phyloP scores from a whole-genome alignment of 306 rosid species.

The Trifolium subterraneum region DNA sequence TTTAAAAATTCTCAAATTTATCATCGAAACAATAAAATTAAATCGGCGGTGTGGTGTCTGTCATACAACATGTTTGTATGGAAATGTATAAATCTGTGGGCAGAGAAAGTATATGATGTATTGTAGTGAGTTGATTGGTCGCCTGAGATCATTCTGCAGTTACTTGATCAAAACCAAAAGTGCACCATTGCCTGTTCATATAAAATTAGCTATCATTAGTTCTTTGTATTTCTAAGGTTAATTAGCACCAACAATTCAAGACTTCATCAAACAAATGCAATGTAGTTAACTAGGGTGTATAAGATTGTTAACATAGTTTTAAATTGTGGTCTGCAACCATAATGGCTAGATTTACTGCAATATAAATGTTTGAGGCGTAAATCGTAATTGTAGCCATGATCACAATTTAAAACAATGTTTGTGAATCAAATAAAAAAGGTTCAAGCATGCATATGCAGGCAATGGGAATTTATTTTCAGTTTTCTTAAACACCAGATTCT shows the following conservation, averaged over 20 bases:
- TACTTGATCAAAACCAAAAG: conserved; percentile 75
- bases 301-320: no score
- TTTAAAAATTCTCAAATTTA: no score
- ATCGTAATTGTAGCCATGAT: no score
- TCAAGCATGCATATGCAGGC: background rate
- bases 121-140: conserved; percentile 18
- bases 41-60: no score
- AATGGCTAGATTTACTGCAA: no score
- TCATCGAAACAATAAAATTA: no score
- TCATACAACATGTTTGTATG: conserved; percentile 46
- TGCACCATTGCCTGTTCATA: conserved; percentile 88
- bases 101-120: conserved; percentile 34
- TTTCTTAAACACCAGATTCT: background rate
- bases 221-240: background rate
- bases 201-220: conserved; percentile 33
- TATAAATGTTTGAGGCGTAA: no score
- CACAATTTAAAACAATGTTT: no score
- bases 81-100: conserved; percentile 27
- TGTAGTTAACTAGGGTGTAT: background rate
- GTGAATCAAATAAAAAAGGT: conserved; percentile 19
- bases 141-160: conserved; percentile 33
- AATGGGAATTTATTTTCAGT: background rate
- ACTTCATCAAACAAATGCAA: conserved; percentile 30
- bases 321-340: no score
- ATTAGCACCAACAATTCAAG: conserved; percentile 25